Percentiles rank a stretch among this genome's conserved stretches.
Conservation (phyloP, 306 rosid genomes). For the Phaseolus lunatus region DNA sequence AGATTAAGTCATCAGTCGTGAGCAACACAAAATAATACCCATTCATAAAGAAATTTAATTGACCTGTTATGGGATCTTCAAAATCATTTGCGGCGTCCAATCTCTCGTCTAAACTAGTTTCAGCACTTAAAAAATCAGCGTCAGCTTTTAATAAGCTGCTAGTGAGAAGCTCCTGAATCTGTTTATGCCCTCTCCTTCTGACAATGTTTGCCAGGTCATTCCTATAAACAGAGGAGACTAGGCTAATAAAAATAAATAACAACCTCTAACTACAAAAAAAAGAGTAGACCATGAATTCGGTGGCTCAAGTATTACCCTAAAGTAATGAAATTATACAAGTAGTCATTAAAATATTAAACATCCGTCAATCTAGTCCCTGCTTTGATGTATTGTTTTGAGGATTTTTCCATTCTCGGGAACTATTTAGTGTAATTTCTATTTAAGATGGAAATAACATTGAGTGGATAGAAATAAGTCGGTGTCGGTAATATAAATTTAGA, state of each 20-base stretch:
- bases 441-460: background rate
- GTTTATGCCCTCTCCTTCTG: conserved; percentile 89
- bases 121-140: conserved; percentile 38
- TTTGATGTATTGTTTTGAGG: no score
- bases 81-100: conserved; percentile 39
- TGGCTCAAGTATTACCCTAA: no score
- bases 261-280: background rate
- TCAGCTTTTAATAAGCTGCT: conserved; percentile 46
- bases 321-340: no score
- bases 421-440: no score
- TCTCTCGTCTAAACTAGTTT: conserved; percentile 38
- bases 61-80: conserved; percentile 59
- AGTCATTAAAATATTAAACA: no score
- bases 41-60: conserved; percentile 41
- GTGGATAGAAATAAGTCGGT: background rate
- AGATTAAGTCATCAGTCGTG: conserved; percentile 52
- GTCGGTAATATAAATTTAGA: background rate
- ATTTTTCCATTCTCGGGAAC: background rate
- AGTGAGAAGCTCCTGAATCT: conserved; percentile 67
- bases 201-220: conserved; percentile 88
- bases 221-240: conserved; percentile 49
- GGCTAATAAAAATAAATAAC: background rate
- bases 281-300: background rate
- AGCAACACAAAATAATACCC: conserved; percentile 23
- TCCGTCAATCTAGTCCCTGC: background rate